Conservation (phyloP, 257 asterid genomes). For the Salvia rosmarinus region DNA sequence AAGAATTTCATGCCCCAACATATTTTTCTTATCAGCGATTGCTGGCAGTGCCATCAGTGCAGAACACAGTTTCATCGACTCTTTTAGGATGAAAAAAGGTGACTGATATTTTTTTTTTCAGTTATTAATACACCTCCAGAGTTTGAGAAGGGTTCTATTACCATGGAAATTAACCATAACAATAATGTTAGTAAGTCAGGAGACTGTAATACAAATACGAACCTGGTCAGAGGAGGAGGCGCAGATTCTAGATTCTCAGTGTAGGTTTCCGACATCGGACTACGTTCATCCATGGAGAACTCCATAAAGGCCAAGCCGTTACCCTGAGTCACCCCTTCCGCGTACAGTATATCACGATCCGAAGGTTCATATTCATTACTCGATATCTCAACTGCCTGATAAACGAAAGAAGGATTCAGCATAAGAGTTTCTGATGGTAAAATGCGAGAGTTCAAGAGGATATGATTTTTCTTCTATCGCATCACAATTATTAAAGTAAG, state of each 20-base stretch:
- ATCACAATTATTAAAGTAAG: neutral
- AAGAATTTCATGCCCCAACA: neutral
- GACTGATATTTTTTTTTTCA: no score
- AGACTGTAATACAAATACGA: conserved; percentile 27
- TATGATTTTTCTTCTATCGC: neutral
- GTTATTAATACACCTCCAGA: neutral
- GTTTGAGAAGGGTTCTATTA: neutral
- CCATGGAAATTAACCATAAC: neutral
- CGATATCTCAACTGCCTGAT: conserved; percentile 90
- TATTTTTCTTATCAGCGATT: neutral
- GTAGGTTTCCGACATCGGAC: conserved; percentile 91
- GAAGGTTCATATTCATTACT: conserved; percentile 95
- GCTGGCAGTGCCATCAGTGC: neutral
- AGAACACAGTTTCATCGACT: neutral
- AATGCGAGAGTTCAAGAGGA: neutral
- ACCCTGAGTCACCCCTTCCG: conserved; percentile 97
- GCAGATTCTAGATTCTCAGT: conserved; percentile 73
- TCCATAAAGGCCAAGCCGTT: conserved; percentile 93
- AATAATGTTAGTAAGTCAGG: neutral
- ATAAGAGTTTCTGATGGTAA: neutral
- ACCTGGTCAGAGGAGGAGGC: conserved; percentile 82
- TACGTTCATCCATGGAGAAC: conserved; percentile 89
- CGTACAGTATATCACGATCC: conserved; percentile 81
- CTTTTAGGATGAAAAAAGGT: neutral
- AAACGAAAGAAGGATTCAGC: conserved; percentile 15